phyloP scores from a whole-genome alignment of 1,284 basidiomycete genomes.

The Puccinia horiana region DNA sequence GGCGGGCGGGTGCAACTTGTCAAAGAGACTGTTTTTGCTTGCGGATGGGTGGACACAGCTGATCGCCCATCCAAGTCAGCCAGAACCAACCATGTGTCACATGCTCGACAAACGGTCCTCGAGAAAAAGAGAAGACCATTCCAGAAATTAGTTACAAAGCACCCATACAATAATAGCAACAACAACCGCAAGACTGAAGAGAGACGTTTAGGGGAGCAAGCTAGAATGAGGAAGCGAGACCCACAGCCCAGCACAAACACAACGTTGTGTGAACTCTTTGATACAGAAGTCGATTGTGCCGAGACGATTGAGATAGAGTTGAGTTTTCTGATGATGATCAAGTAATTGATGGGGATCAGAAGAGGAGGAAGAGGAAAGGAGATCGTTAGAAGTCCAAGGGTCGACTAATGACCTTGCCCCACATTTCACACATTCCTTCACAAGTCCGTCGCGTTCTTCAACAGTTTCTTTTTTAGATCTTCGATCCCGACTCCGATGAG shows the following conservation, averaged over 20 bases:
- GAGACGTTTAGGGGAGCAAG: not conserved
- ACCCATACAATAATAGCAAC: too few relatives aligned
- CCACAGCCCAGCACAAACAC: constrained; percentile 19
- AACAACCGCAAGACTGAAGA: too few relatives aligned
- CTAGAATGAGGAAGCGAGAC: not conserved
- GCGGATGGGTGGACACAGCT: too few relatives aligned
- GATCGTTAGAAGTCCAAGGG: not conserved
- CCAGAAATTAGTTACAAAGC: too few relatives aligned
- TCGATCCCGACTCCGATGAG: not conserved
- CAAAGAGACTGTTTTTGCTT: too few relatives aligned
- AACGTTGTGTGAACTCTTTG: not conserved
- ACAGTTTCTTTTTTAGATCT: not conserved
- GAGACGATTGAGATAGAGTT: not conserved
- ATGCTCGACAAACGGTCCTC: too few relatives aligned
- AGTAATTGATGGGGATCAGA: not conserved
- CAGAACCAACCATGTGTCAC: too few relatives aligned
- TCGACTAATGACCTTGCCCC: not conserved
- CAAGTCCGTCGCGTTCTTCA: not conserved
- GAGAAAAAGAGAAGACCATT: too few relatives aligned
- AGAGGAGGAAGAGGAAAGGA: not conserved
- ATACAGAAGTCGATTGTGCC: not conserved
- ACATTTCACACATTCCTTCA: constrained; percentile 28
- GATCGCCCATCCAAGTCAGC: too few relatives aligned
- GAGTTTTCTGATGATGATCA: not conserved
- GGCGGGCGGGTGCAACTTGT: too few relatives aligned